Percentiles rank a stretch among this genome's conserved stretches.
Conservation (phyloP, 345 rosid species). For the Bretschneidera sinensis region DNA sequence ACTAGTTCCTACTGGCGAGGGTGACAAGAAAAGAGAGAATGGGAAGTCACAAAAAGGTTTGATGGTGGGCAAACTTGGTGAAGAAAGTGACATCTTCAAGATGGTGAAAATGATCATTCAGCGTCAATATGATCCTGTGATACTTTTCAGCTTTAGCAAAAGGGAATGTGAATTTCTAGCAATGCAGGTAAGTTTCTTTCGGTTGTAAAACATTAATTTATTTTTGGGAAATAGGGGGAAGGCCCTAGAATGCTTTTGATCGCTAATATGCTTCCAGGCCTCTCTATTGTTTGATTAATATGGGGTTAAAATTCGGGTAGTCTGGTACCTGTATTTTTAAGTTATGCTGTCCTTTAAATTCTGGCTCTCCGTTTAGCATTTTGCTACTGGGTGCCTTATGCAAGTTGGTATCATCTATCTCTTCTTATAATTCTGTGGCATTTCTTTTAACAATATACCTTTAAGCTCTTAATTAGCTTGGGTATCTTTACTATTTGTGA, state of each 20-base stretch:
- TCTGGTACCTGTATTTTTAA: no score
- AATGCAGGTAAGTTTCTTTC: conserved; percentile 69
- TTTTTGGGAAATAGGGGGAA: neutral
- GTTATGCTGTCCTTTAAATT: no score
- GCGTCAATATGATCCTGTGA: conserved; percentile 95
- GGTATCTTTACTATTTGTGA: neutral
- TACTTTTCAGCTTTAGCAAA: conserved; percentile 96
- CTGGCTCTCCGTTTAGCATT: no score
- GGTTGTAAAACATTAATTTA: neutral
- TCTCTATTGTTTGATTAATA: no score
- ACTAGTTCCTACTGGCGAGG: conserved; percentile 64
- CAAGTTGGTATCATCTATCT: no score
- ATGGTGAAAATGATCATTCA: conserved; percentile 96
- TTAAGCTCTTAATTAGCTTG: neutral
- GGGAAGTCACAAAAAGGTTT: conserved; percentile 75
- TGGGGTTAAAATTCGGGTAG: no score
- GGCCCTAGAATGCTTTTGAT: no score
- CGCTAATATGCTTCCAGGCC: no score
- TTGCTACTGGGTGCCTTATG: no score
- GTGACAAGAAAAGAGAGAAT: conserved; percentile 68
- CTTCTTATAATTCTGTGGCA: no score
- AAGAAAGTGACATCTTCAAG: conserved; percentile 95
- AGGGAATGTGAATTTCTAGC: conserved; percentile 98
- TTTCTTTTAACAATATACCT: no score
- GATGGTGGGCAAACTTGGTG: conserved; percentile 69